Evolutionary conservation across 2,329 filamentous ascomycete species (phyloP).

Genomic region (Emergomyces pasteurianus): DNA sequence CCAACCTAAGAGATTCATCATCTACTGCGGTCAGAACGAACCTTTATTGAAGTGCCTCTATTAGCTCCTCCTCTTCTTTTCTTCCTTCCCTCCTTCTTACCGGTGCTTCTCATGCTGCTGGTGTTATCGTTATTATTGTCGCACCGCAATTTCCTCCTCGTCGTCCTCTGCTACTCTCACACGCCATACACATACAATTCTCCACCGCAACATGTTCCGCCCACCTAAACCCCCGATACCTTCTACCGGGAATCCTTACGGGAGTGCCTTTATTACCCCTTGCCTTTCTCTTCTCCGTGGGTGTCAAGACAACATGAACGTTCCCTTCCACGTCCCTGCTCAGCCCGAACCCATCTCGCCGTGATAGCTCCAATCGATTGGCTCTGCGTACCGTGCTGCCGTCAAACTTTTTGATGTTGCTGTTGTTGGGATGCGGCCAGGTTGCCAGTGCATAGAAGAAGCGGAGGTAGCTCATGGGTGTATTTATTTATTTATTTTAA

Average conservation of each 20-base stretch:
- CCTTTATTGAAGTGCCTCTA: no score
- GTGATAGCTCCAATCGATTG: not conserved
- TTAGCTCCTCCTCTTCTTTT: no score
- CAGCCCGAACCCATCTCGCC: not conserved
- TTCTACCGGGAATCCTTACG: not conserved
- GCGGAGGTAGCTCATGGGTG: not conserved
- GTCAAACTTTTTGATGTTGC: not conserved
- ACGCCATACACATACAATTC: not conserved
- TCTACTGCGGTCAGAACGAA: no score
- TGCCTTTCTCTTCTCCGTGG: not conserved
- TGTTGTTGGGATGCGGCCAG: not conserved
- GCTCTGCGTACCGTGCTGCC: not conserved
- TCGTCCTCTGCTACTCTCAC: not conserved
- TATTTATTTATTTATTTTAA: not conserved
- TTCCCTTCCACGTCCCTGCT: not conserved
- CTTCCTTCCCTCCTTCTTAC: no score
- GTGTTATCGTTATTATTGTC: no score
- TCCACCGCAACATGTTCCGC: not conserved
- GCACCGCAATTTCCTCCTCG: no score
- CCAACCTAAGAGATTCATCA: no score
- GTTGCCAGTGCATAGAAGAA: not conserved
- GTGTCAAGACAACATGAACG: not conserved
- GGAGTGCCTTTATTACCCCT: not conserved
- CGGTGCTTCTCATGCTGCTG: no score
- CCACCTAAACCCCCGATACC: not conserved